phyloP scores from a whole-genome alignment of 768 basidiomycete species.

The Grammothele lineata region DNA sequence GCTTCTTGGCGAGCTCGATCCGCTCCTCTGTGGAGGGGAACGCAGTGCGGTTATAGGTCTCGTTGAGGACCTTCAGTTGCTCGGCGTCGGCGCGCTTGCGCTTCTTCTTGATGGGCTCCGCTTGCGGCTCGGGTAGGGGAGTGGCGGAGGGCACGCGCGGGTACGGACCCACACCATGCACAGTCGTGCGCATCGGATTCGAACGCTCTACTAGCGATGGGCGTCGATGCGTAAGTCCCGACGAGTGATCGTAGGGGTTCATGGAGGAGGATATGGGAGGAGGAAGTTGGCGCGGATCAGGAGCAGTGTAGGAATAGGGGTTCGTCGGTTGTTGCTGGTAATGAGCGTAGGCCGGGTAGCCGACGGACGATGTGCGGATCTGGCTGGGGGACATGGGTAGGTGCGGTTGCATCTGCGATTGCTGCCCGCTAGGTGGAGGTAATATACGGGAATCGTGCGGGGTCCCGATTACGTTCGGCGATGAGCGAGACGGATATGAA shows the following conservation, averaged over 20 bases:
- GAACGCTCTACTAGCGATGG: constrained; percentile 31
- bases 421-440: constrained; percentile 42
- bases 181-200: constrained; percentile 12
- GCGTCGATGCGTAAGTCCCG: constrained; percentile 27
- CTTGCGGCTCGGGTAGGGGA: constrained; percentile 19
- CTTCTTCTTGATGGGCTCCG: constrained; percentile 74
- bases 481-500: constrained; percentile 44
- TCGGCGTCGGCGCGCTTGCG: constrained; percentile 79
- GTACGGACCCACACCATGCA: constrained; percentile 50
- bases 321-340: constrained; percentile 34
- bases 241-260: constrained; percentile 10
- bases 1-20: constrained; percentile 64
- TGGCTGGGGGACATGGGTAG: constrained; percentile 19
- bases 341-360: constrained; percentile 53
- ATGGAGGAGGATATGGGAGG: constrained; percentile 19
- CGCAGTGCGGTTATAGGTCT: constrained; percentile 74
- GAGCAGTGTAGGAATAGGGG: constrained; percentile 30
- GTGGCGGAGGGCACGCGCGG: constrained; percentile 35
- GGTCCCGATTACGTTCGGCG: constrained; percentile 44
- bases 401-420: constrained; percentile 17
- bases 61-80: constrained; percentile 78
- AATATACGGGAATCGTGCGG: constrained; percentile 53
- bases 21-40: constrained; percentile 88
- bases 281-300: constrained; percentile 32
- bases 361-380: constrained; percentile 62